phyloP scores from a whole-genome alignment of 768 basidiomycete species.

The Baorangia bicolor region DNA sequence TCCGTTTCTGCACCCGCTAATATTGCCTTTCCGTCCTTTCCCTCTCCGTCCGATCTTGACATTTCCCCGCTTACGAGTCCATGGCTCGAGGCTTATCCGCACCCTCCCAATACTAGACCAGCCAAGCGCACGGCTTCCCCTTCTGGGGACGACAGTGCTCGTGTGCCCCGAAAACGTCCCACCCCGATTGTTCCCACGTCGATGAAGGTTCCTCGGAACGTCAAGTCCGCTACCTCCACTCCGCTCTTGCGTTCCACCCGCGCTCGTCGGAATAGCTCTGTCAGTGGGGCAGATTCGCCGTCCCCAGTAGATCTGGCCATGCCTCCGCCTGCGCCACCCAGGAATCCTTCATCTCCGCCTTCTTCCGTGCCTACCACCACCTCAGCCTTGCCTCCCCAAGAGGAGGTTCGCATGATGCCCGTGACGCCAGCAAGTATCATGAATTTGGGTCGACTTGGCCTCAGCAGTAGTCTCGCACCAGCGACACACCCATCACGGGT shows the following conservation, averaged over 20 bases:
- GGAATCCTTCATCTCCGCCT: slow-evolving; percentile 16
- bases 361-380: slow-evolving; percentile 3
- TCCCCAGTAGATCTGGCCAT: slow-evolving; percentile 87
- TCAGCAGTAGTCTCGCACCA: slow-evolving; percentile 45
- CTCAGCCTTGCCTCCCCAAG: slow-evolving; percentile 9
- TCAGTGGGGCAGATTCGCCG: slow-evolving; percentile 59
- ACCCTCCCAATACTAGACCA: slow-evolving; percentile 26
- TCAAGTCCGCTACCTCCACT: slow-evolving; percentile 58
- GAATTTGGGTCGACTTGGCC: slow-evolving; percentile 72
- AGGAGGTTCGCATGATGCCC: slow-evolving; percentile 51
- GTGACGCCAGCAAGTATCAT: slow-evolving; percentile 92
- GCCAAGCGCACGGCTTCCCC: slow-evolving; percentile 58
- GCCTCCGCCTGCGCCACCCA: slow-evolving; percentile 77
- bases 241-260: slow-evolving; percentile 52
- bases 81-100: slow-evolving; percentile 66
- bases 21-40: slow-evolving; percentile 60
- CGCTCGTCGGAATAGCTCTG: slow-evolving; percentile 41
- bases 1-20: slow-evolving; percentile 70
- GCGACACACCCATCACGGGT: slow-evolving; percentile 14
- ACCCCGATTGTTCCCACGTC: slow-evolving; percentile 37
- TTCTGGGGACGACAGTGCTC: slow-evolving; percentile 49
- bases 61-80: slow-evolving; percentile 81
- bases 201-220: slow-evolving; percentile 25
- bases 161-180: slow-evolving; percentile 53
- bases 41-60: slow-evolving; percentile 57